Evolutionary conservation across 176 grass and related monocot genomes (phyloP).

Genomic region (Carex kokanica): DNA sequence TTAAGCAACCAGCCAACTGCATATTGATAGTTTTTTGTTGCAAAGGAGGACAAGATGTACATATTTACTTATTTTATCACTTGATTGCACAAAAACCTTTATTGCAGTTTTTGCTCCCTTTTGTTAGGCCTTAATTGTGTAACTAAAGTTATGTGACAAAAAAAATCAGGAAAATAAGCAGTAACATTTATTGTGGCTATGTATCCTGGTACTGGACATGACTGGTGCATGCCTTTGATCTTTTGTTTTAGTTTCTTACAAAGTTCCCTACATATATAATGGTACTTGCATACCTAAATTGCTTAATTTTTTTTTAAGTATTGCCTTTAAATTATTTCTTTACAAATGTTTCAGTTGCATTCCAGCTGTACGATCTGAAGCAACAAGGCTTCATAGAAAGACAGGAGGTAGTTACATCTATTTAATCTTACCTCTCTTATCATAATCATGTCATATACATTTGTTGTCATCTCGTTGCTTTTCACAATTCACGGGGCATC

Average conservation of each 20-base stretch:
- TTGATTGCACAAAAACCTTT: not conserved
- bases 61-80: not conserved
- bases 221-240: not conserved
- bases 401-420: constrained; percentile 28
- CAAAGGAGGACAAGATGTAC: not conserved
- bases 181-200: not conserved
- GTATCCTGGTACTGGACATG: not conserved
- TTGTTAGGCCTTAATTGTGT: not conserved
- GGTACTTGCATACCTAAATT: not conserved
- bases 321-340: not conserved
- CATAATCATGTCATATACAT: not conserved
- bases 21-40: not conserved
- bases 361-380: constrained; percentile 41
- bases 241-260: not conserved
- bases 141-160: not conserved
- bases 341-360: constrained; percentile 33
- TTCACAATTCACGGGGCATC: not conserved
- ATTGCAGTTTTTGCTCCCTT: not conserved
- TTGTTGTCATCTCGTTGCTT: not conserved
- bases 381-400: constrained; percentile 43
- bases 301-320: not conserved
- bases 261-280: not conserved
- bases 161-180: not conserved
- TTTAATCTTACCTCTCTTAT: not conserved
- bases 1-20: not conserved